Base-by-base conservation (phyloP, 495 filamentous ascomycete genomes). In the Aspergillus hancockii region DNA sequence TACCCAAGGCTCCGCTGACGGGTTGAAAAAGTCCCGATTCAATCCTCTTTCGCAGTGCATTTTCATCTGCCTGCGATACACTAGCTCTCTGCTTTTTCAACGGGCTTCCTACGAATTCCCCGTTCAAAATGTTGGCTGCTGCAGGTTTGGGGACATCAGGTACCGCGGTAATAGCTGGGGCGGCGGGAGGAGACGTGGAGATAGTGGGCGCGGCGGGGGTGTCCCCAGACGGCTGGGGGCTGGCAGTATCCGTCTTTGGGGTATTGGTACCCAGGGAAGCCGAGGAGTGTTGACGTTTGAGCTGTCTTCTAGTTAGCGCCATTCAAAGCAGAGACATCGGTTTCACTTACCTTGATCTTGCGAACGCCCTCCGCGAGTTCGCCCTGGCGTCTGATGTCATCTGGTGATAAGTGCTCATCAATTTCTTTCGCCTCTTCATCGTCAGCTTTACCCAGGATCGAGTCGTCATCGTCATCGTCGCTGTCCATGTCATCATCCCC, bases 251-350 rank as follows among this genome's bases (percentile, higher is more conserved):
- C 58, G 70, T 67, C 65, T 74, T 65, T 34, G 65, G 63, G 6
- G 57, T 61, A 64, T 77, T 73, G n/a, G 75, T 73, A 41, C 79
- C 81, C 19, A 88, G 74, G 2, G 87, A 89, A 25, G 95, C 93
- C 32, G 85, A 86, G 0, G 94, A 97, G 75, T 97, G 94, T 62
- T 92, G 89, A 58, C 95, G 90, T 83, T 98, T 98, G 36, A 98
- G 84, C 93, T 98, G 69, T 61, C 63, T 23, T 31, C 18, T 1
- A 1, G 7, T 36, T 19, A 23, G 51, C 25, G 38, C 70, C 55
- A 71, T 46, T 60, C 34, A 41, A 12, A 38, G 21, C 7, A 6
- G 23, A 54, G 31, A 19, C 14, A 45, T 23, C 36, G 30, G 22
- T 55, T 18, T 8, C 58, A 76, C 89, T 68, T 83, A 95, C 93